These are phyloP conservation scores for Boletus sp. DNA, from an alignment of 1,284 basidiomycete species.

Conservation along the genomic window DNA sequence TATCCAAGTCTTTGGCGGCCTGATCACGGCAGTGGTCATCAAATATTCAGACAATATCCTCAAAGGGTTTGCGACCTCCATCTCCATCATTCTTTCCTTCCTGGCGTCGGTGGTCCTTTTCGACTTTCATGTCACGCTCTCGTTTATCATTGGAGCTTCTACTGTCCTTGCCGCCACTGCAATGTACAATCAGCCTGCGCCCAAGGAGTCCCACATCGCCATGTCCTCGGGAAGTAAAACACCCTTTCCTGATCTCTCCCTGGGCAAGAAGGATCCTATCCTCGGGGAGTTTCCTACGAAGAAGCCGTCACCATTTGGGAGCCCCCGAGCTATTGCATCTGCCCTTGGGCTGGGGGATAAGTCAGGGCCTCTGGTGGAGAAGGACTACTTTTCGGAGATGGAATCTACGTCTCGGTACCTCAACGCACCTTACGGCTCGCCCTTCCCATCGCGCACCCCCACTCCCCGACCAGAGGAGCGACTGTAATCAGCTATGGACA, in stretches of 20 bases:
- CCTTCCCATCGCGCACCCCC: conserved; percentile 56
- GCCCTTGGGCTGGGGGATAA: conserved; percentile 42
- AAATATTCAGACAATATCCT: conserved; percentile 89
- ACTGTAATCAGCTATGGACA: conserved; percentile 23
- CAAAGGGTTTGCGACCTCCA: conserved; percentile 93
- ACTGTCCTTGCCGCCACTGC: conserved; percentile 87
- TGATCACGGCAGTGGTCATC: conserved; percentile 87
- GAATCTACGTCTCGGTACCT: conserved; percentile 54
- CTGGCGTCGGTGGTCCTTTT: conserved; percentile 88
- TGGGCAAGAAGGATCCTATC: conserved; percentile 52
- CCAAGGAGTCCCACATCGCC: conserved; percentile 42
- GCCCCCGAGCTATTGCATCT: conserved; percentile 44
- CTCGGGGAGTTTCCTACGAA: conserved; percentile 51
- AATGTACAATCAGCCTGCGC: conserved; percentile 74
- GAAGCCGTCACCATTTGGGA: conserved; percentile 49
- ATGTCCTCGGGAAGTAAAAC: conserved; percentile 36
- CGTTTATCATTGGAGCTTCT: conserved; percentile 81
- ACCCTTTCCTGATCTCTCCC: conserved; percentile 50
- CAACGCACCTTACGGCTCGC: conserved; percentile 62
- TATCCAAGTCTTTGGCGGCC: conserved; percentile 88
- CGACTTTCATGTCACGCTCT: conserved; percentile 80
- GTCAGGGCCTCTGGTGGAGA: conserved; percentile 30
- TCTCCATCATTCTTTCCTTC: conserved; percentile 92
- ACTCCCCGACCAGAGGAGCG: conserved; percentile 43
- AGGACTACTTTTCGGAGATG: conserved; percentile 45